Percentiles rank a stretch among this genome's conserved stretches.
Evolutionary conservation across 176 grass and related monocot genomes (phyloP).

Genomic region (Carex parvula): DNA sequence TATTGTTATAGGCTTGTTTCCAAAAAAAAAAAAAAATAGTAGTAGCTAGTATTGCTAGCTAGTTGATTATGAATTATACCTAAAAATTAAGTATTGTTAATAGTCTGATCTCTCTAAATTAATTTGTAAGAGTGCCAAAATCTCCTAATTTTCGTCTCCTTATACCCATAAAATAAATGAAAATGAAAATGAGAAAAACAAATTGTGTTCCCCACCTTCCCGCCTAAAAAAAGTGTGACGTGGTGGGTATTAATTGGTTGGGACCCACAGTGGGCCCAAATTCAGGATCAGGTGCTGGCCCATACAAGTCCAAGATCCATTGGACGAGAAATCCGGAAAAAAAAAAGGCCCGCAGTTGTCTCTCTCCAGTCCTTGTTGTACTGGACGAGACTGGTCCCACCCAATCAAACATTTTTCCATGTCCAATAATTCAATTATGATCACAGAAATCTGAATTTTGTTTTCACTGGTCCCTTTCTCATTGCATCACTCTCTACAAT

Average conservation of each 20-base stretch:
- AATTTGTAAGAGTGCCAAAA: too few species aligned
- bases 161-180: background rate
- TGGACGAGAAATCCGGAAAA: background rate
- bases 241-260: background rate
- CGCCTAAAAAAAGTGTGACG: background rate
- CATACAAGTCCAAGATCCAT: slow-evolving; percentile 23
- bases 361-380: background rate
- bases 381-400: background rate
- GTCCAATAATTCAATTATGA: background rate
- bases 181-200: background rate
- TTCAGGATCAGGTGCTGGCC: background rate
- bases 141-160: background rate
- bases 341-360: background rate
- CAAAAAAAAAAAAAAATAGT: too few species aligned
- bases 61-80: too few species aligned
- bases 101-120: background rate
- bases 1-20: too few species aligned
- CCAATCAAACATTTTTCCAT: background rate
- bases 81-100: too few species aligned
- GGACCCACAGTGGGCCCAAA: background rate
- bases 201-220: slow-evolving; percentile 1
- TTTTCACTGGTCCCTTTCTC: background rate
- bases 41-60: too few species aligned
- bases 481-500: background rate
- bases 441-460: background rate